phyloP scores from a whole-genome alignment of 2,329 filamentous ascomycete genomes.

The Nannizzia gypsea region DNA sequence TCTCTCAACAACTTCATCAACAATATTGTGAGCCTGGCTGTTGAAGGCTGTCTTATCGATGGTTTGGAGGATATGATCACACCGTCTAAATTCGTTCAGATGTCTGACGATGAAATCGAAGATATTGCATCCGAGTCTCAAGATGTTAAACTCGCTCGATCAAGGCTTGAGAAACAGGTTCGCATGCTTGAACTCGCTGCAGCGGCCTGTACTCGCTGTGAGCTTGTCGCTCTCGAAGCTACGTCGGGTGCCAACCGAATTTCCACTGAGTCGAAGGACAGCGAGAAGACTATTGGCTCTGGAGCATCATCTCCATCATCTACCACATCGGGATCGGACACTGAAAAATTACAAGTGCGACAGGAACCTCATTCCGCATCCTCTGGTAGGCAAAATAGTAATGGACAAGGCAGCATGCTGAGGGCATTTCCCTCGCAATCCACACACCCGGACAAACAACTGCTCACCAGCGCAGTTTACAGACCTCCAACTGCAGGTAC shows the following conservation, averaged over 20 bases:
- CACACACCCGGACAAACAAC: background rate
- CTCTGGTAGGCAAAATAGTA: background rate
- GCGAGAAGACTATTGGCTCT: slow-evolving; percentile 4
- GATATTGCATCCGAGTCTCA: slow-evolving; percentile 19
- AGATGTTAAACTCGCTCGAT: slow-evolving; percentile 11
- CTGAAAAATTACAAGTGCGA: background rate
- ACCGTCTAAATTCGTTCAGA: slow-evolving; percentile 22
- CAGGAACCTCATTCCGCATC: background rate
- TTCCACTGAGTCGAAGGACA: slow-evolving; percentile 2
- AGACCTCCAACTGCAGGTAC: slow-evolving; percentile 3
- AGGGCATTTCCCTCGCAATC: slow-evolving; percentile 5
- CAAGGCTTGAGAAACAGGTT: slow-evolving; percentile 9
- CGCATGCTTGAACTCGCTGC: slow-evolving; percentile 14
- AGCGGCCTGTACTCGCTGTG: slow-evolving; percentile 14
- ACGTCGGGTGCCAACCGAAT: slow-evolving; percentile 11
- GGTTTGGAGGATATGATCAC: slow-evolving; percentile 26
- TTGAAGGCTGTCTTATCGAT: slow-evolving; percentile 30
- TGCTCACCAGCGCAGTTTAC: background rate
- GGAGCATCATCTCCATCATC: slow-evolving; percentile 6
- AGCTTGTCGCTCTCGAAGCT: slow-evolving; percentile 13
- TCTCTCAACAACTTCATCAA: slow-evolving; percentile 26
- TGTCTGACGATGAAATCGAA: slow-evolving; percentile 21
- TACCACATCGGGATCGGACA: slow-evolving; percentile 5
- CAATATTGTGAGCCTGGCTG: slow-evolving; percentile 26
- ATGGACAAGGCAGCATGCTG: background rate